phyloP scores from a whole-genome alignment of 2,329 filamentous ascomycete species.

The Trichoderma koningii region DNA sequence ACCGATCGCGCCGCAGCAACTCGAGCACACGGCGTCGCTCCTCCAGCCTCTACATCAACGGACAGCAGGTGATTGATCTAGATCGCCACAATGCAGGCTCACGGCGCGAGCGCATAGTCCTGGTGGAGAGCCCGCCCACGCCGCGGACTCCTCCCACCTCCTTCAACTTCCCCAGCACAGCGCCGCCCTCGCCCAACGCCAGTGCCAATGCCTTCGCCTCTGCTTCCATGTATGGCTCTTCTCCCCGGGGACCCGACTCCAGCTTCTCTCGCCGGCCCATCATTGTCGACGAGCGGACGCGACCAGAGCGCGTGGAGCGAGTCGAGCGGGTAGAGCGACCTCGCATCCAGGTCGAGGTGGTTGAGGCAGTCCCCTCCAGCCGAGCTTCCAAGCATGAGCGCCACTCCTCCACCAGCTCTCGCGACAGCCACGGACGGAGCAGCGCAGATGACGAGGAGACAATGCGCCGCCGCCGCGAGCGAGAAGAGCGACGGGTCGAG shows the following conservation, averaged over 20 bases:
- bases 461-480: conserved; percentile 33
- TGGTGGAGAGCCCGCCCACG: conserved; percentile 50
- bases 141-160: conserved; percentile 51
- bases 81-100: conserved; percentile 37
- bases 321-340: conserved; percentile 22
- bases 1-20: conserved; percentile 40
- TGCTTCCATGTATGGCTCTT: conserved; percentile 31
- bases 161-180: conserved; percentile 45
- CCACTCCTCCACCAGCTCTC: conserved; percentile 42
- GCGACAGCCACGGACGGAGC: conserved; percentile 38
- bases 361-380: conserved; percentile 35
- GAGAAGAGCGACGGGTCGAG: conserved; percentile 33
- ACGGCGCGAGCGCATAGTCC: conserved; percentile 47
- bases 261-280: conserved; percentile 38
- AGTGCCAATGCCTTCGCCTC: conserved; percentile 34
- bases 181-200: conserved; percentile 44
- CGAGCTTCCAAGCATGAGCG: conserved; percentile 40
- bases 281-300: conserved; percentile 39
- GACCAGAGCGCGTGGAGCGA: conserved; percentile 28
- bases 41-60: conserved; percentile 44
- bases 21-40: conserved; percentile 39
- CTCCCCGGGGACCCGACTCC: conserved; percentile 30
- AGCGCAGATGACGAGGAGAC: conserved; percentile 36
- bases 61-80: conserved; percentile 41
- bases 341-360: conserved; percentile 44